Evolutionary conservation across 768 basidiomycete genomes (phyloP).

Genomic region (Hebeloma cylindrosporum): DNA sequence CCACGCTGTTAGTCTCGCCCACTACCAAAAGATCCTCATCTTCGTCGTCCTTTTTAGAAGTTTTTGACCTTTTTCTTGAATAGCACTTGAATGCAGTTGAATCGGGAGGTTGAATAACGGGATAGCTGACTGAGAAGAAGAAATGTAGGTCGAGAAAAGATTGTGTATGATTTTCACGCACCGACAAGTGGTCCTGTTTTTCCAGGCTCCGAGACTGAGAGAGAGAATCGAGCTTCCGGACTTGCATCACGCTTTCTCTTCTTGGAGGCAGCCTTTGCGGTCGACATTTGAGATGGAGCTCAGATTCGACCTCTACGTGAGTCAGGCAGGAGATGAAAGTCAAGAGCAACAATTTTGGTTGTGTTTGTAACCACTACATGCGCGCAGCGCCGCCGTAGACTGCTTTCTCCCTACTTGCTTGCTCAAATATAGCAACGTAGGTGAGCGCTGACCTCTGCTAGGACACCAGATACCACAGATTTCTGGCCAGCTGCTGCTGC

Average conservation of each 20-base stretch:
- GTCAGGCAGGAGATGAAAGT: slow-evolving; percentile 16
- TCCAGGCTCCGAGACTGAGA: slow-evolving; percentile 28
- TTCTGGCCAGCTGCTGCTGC: slow-evolving; percentile 15
- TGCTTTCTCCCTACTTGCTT: slow-evolving; percentile 10
- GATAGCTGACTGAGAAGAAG: slow-evolving; percentile 45
- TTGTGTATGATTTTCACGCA: slow-evolving; percentile 16
- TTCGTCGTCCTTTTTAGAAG: slow-evolving; percentile 27
- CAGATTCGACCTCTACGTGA: no score
- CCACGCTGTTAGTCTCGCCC: slow-evolving; percentile 82
- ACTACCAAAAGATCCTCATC: slow-evolving; percentile 54
- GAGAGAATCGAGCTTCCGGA: slow-evolving; percentile 30
- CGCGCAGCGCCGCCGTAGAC: slow-evolving; percentile 16
- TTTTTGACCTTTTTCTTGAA: slow-evolving; percentile 42
- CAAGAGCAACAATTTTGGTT: slow-evolving; percentile 15
- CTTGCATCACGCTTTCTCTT: slow-evolving; percentile 41
- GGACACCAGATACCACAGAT: slow-evolving; percentile 7
- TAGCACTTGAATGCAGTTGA: slow-evolving; percentile 66
- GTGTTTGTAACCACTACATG: slow-evolving; percentile 27
- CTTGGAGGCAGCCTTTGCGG: slow-evolving; percentile 37
- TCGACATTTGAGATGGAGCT: no score
- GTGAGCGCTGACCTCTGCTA: slow-evolving; percentile 18
- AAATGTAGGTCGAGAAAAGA: slow-evolving; percentile 1
- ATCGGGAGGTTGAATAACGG: slow-evolving; percentile 57
- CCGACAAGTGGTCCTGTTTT: slow-evolving; percentile 41
- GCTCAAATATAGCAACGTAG: slow-evolving; percentile 8